phyloP scores from a whole-genome alignment of 257 asterid genomes.

The Jacaranda mimosifolia region DNA sequence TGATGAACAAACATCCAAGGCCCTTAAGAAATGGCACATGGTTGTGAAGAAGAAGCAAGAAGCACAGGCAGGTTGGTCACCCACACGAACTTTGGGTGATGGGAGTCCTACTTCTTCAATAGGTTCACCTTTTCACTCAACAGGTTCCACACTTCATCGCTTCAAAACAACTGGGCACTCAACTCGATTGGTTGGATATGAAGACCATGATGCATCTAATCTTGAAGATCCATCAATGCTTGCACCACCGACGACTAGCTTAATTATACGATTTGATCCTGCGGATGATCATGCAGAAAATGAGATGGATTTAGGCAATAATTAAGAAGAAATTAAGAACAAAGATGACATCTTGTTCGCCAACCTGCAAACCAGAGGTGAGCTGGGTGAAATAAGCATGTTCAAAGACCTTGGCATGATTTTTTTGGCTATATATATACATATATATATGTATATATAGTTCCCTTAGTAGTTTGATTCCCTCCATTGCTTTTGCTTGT shows the following conservation, averaged over 20 bases:
- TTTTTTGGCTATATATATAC: no score
- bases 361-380: conserved; percentile 54
- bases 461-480: background rate
- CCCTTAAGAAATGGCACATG: conserved; percentile 91
- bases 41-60: conserved; percentile 78
- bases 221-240: conserved; percentile 71
- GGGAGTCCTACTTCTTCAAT: conserved; percentile 69
- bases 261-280: conserved; percentile 44
- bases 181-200: conserved; percentile 41
- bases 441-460: background rate
- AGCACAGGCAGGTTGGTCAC: conserved; percentile 62
- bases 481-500: conserved; percentile 25
- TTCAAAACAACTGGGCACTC: conserved; percentile 79
- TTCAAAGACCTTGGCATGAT: background rate
- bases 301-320: conserved; percentile 33
- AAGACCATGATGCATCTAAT: conserved; percentile 59
- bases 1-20: conserved; percentile 91
- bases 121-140: conserved; percentile 70
- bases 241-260: conserved; percentile 50
- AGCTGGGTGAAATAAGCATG: conserved; percentile 15
- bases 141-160: conserved; percentile 67
- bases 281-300: conserved; percentile 36
- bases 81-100: conserved; percentile 60
- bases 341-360: conserved; percentile 79
- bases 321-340: conserved; percentile 43